Evolutionary conservation across 2,329 filamentous ascomycete species (phyloP).

Genomic region (Penicillium sp.): DNA sequence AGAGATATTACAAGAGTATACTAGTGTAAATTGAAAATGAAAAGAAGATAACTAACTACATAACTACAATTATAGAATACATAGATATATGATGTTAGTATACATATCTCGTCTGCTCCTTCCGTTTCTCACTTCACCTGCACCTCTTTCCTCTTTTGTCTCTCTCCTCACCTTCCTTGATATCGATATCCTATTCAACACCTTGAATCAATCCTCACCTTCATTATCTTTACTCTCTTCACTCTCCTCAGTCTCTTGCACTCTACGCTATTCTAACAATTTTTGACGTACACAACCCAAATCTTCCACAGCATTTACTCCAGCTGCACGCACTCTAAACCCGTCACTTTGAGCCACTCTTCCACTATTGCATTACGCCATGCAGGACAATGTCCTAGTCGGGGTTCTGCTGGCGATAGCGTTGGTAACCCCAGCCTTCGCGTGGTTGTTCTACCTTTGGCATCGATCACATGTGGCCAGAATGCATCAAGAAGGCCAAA

Average conservation of each 20-base stretch:
- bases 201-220: not conserved
- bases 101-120: not conserved
- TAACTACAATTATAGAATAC: too few species aligned
- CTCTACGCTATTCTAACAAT: not conserved
- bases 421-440: not conserved
- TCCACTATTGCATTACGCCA: not conserved
- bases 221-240: too few species aligned
- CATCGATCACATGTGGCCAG: conserved; percentile 4
- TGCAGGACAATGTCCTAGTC: conserved; percentile 20
- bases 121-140: not conserved
- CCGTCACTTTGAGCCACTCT: not conserved
- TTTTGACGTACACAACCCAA: not conserved
- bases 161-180: not conserved
- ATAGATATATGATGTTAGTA: too few species aligned
- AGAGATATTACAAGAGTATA: too few species aligned
- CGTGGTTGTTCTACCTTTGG: conserved; percentile 11
- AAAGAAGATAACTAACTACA: too few species aligned
- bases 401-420: conserved; percentile 12
- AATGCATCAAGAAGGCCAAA: conserved; percentile 1
- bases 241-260: not conserved
- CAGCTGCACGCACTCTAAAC: not conserved
- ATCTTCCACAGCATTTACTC: not conserved
- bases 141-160: not conserved
- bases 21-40: too few species aligned
- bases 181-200: not conserved